These are phyloP conservation scores for Mycena amicta DNA, from an alignment of 768 basidiomycete genomes.

Conservation along the genomic window DNA sequence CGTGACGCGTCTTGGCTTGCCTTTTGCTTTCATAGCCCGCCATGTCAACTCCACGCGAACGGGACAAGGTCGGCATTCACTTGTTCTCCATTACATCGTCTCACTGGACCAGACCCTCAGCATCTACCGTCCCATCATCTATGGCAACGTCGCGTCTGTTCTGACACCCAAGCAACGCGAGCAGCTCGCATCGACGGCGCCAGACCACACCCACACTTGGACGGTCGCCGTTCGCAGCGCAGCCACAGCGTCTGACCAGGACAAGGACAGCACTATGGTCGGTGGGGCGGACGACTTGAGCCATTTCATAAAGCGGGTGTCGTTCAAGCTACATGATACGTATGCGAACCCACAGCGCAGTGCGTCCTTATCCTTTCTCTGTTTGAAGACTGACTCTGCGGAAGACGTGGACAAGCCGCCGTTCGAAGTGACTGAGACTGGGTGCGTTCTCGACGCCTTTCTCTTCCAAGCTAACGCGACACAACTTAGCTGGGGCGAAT, in stretches of 20 bases:
- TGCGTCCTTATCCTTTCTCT: slow-evolving; percentile 41
- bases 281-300: slow-evolving; percentile 89
- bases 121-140: slow-evolving; percentile 89
- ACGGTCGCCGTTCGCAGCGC: slow-evolving; percentile 94
- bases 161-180: slow-evolving; percentile 75
- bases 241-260: slow-evolving; percentile 68
- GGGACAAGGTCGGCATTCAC: not conserved
- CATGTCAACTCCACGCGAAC: not conserved
- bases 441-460: slow-evolving; percentile 46
- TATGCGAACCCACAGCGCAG: slow-evolving; percentile 90
- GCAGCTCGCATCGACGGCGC: slow-evolving; percentile 46
- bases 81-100: not conserved
- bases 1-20: not conserved
- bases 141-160: slow-evolving; percentile 89
- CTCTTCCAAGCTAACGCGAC: not conserved
- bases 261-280: slow-evolving; percentile 48
- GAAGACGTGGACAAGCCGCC: slow-evolving; percentile 90
- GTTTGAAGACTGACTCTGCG: not conserved
- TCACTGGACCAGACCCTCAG: slow-evolving; percentile 65
- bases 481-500: slow-evolving; percentile 88
- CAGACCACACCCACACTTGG: slow-evolving; percentile 94
- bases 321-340: slow-evolving; percentile 97
- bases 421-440: slow-evolving; percentile 94
- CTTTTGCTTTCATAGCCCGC: not conserved
- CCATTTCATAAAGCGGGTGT: slow-evolving; percentile 93